phyloP scores from a whole-genome alignment of 352 stramenopile species.

The Phytophthora cactorum region DNA sequence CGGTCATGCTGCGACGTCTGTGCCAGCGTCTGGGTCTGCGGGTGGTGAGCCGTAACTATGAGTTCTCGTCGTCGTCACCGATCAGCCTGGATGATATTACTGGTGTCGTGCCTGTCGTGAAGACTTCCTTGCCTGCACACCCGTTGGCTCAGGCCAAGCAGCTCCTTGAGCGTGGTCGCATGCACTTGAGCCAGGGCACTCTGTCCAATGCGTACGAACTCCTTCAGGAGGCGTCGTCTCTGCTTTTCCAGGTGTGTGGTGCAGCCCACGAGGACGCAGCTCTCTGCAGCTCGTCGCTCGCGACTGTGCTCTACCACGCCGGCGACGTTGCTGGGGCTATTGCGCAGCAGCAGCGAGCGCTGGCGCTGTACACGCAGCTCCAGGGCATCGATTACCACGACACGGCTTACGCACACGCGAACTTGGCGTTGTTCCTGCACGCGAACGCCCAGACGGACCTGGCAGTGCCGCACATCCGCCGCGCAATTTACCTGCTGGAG shows the following conservation, averaged over 20 bases:
- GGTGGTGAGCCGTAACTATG: conserved; percentile 91
- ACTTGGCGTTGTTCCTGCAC: conserved; percentile 93
- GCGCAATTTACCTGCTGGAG: conserved; percentile 94
- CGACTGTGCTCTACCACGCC: conserved; percentile 93
- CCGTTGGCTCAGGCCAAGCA: conserved; percentile 82
- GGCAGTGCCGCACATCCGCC: conserved; percentile 90
- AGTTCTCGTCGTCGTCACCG: conserved; percentile 73
- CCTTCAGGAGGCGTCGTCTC: conserved; percentile 89
- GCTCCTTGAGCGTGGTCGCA: conserved; percentile 88
- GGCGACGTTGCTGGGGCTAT: conserved; percentile 91
- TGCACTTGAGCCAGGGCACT: conserved; percentile 78
- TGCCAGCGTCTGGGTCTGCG: conserved; percentile 94
- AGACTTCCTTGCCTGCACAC: conserved; percentile 87
- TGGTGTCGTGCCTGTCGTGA: conserved; percentile 94
- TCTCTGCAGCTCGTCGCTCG: conserved; percentile 92
- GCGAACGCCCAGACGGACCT: conserved; percentile 84
- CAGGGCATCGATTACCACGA: conserved; percentile 94
- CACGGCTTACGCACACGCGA: conserved; percentile 90
- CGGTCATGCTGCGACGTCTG: conserved; percentile 90
- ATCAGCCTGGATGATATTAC: conserved; percentile 93
- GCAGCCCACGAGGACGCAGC: conserved; percentile 93
- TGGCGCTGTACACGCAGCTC: conserved; percentile 94
- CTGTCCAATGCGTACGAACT: conserved; percentile 85
- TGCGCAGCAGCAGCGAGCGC: conserved; percentile 87
- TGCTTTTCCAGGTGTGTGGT: conserved; percentile 95